Conservation (phyloP, 2,329 filamentous ascomycete genomes). For the Drechslerella dactyloides region DNA sequence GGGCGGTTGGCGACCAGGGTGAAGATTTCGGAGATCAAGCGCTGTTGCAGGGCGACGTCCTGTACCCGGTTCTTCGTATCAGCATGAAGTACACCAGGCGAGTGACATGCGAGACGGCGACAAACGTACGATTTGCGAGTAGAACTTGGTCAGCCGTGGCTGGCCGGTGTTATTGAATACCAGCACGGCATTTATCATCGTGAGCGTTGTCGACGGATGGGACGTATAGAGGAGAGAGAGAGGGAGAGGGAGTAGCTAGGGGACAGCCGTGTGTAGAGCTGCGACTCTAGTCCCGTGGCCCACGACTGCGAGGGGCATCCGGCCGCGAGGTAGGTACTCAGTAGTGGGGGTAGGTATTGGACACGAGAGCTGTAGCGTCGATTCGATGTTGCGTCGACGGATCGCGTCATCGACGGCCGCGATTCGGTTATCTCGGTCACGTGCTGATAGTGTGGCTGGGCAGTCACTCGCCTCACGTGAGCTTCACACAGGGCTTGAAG, state of each 20-base stretch:
- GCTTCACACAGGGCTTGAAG: constrained; percentile 27
- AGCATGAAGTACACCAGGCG: no score
- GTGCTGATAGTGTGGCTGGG: constrained; percentile 25
- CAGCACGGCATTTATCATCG: constrained; percentile 97
- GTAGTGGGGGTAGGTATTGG: no score
- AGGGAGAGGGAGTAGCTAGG: constrained; percentile 2
- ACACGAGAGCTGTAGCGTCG: no score
- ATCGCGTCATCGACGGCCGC: constrained; percentile 15
- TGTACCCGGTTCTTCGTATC: no score
- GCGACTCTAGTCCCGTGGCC: neutral
- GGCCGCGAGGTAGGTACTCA: no score
- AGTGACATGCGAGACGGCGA: no score
- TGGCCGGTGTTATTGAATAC: constrained; percentile 99
- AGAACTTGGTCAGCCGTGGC: constrained; percentile 96
- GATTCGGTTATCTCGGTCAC: no score
- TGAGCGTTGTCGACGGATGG: constrained; percentile 53
- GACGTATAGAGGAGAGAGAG: constrained; percentile 26
- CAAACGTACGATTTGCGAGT: constrained; percentile 85
- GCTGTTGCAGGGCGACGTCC: constrained; percentile 97
- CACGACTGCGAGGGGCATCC: neutral
- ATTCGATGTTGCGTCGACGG: no score
- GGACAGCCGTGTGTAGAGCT: neutral
- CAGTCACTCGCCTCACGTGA: constrained; percentile 24
- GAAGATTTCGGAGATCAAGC: constrained; percentile 96
- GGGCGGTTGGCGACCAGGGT: constrained; percentile 90